Percentiles rank a stretch among this genome's conserved stretches.
These are phyloP conservation scores for Zoysia pacifica DNA, from an alignment of 176 grass and related monocot genomes.

Conservation along the genomic window DNA sequence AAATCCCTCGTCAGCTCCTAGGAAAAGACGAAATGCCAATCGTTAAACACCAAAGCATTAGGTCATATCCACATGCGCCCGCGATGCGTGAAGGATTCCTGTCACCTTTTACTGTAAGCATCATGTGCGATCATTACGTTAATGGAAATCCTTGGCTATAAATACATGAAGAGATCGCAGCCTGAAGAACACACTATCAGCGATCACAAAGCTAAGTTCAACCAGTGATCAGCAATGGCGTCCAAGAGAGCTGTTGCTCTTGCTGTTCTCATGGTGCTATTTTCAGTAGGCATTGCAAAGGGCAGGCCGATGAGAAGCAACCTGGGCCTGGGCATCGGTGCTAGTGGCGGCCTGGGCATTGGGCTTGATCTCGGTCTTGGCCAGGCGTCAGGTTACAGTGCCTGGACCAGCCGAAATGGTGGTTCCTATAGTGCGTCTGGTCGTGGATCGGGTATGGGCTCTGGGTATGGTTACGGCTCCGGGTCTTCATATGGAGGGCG, in stretches of 20 bases:
- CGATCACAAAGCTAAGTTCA: background rate
- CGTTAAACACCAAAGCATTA: slow-evolving; percentile 66
- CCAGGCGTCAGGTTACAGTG: slow-evolving; percentile 40
- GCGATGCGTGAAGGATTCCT: slow-evolving; percentile 37
- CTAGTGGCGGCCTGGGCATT: slow-evolving; percentile 33
- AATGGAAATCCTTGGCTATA: slow-evolving; percentile 37
- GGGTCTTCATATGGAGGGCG: background rate
- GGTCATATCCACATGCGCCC: slow-evolving; percentile 45
- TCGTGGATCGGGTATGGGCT: slow-evolving; percentile 36
- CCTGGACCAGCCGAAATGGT: slow-evolving; percentile 43
- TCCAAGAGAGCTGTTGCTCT: slow-evolving; percentile 13
- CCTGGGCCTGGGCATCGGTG: slow-evolving; percentile 48
- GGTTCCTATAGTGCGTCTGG: slow-evolving; percentile 35
- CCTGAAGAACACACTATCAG: background rate
- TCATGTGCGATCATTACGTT: slow-evolving; percentile 45
- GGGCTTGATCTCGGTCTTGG: slow-evolving; percentile 52
- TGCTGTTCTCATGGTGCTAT: slow-evolving; percentile 24
- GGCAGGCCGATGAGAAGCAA: slow-evolving; percentile 53
- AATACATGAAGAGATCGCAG: slow-evolving; percentile 8
- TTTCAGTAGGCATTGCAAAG: slow-evolving; percentile 21
- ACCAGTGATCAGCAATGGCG: slow-evolving; percentile 39
- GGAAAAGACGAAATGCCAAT: slow-evolving; percentile 32
- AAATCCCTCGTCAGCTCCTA: slow-evolving; percentile 33
- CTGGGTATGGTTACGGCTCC: slow-evolving; percentile 40
- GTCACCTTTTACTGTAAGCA: slow-evolving; percentile 54